A percentile compares a stretch with the other conserved stretches of the same genome.
These are phyloP conservation scores for Nymphaea colorata DNA, from an alignment of 164 flowering plant species.

Conservation along the genomic window DNA sequence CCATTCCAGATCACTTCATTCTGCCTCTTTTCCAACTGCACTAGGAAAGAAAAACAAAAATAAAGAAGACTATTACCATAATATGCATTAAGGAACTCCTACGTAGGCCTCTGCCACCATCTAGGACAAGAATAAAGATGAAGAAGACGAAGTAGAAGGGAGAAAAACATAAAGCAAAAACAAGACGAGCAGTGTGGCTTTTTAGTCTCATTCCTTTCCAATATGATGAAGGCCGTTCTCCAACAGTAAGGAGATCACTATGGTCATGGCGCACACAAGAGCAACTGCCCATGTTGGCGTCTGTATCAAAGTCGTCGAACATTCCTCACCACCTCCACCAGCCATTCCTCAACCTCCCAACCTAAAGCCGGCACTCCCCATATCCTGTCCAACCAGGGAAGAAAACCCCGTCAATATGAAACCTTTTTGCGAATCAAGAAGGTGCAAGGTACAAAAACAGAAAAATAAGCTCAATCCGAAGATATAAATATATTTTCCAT, in stretches of 20 bases:
- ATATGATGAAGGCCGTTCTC: constrained; percentile 61
- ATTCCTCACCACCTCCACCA: constrained; percentile 16
- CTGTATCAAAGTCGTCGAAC: constrained; percentile 47
- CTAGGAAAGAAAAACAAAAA: background rate
- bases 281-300: constrained; percentile 97
- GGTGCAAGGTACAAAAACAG: too few relatives aligned
- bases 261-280: constrained; percentile 46
- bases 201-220: constrained; percentile 38
- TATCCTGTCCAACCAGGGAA: too few relatives aligned
- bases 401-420: too few relatives aligned
- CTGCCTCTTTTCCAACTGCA: too few relatives aligned
- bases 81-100: background rate
- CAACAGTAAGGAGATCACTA: constrained; percentile 54
- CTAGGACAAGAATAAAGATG: background rate
- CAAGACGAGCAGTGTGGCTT: background rate
- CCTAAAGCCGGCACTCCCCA: too few relatives aligned
- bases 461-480: too few relatives aligned
- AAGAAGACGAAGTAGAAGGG: background rate
- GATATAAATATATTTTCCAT: too few relatives aligned
- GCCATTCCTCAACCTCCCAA: constrained; percentile 22
- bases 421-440: too few relatives aligned
- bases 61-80: too few relatives aligned
- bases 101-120: background rate
- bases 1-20: too few relatives aligned
- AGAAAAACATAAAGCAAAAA: background rate